Evolutionary conservation across 75 land plant species (phyloP).

Genomic region (Cupressus sempervirens): DNA sequence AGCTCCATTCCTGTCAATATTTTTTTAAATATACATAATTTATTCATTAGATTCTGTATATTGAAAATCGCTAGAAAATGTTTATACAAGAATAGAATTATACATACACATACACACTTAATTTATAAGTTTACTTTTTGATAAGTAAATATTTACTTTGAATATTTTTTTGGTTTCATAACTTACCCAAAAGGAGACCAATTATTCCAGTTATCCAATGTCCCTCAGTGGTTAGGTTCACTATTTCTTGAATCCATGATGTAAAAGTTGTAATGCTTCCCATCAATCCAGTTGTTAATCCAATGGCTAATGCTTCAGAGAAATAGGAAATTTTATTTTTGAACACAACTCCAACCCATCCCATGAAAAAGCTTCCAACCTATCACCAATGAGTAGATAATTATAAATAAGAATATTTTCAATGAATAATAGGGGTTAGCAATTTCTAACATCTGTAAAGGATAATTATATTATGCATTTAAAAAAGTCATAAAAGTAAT

Average conservation of each 20-base stretch:
- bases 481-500: slow-evolving; percentile 66
- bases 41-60: too few species aligned
- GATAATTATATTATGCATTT: slow-evolving; percentile 45
- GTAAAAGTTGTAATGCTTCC: too few species aligned
- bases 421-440: background rate
- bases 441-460: too few species aligned
- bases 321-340: slow-evolving; percentile 47
- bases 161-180: background rate
- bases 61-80: too few species aligned
- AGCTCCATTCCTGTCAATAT: too few species aligned
- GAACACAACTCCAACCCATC: slow-evolving; percentile 62
- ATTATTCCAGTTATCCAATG: too few species aligned
- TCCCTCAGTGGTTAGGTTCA: too few species aligned
- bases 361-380: slow-evolving; percentile 41
- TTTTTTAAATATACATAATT: too few species aligned
- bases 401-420: slow-evolving; percentile 57
- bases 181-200: too few species aligned
- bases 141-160: background rate
- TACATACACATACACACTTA: too few species aligned
- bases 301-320: slow-evolving; percentile 77
- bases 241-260: too few species aligned
- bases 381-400: slow-evolving; percentile 59
- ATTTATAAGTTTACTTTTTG: background rate
- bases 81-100: too few species aligned
- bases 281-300: slow-evolving; percentile 25